Base-by-base conservation (phyloP, 2,329 filamentous ascomycete species). In the Samsoniella hepiali region DNA sequence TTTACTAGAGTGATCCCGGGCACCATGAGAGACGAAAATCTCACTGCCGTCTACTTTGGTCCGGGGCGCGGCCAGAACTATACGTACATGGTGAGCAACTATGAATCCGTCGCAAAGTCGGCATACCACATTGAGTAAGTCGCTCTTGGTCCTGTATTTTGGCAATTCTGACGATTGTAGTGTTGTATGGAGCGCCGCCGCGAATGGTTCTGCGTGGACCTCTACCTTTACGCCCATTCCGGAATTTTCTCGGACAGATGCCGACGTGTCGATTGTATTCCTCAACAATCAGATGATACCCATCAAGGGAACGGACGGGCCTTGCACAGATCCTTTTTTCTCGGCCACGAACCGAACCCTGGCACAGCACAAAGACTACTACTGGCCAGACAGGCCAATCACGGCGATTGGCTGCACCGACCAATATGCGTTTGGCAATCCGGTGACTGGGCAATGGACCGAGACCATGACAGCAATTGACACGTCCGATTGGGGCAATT, bases 321-420 rank as follows among this genome's bases (percentile, higher is more conserved):
- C 63, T 5, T 64, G 63, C 44, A 34, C 36, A 4, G 63, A 64
- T 17, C 63, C 63, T 3, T 54, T 64, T 36, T 64, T 64, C 53
- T 58, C 63, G 15, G 63, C 63, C 27, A 62, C 63, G 5, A 36
- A 47, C 7, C 36, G 13, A 13, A 45, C 58, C 13, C 29, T 61
- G 36, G 34, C 34, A 3, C 10, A 22, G 8, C 27, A 42, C 32
- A 42, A 54, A 6, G 53, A 50, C 44, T 64, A 64, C n/a, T 64
- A 62, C n/a, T 22, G 34, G 44, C 44, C 63, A 31, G 63, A 64
- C 29, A 42, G 22, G 38, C 59, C 53, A 2, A 49, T 64, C 13
- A 64, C 63, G 7, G 63, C 63, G 9, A 58, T 63, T 4, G 63
- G 63, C 4, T 64, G 63, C 59, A 54, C 51, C 17, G 63, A 64